A percentile compares a stretch with the other conserved stretches of the same genome.
phyloP scores from a whole-genome alignment of 1,284 basidiomycete species.

The Takashimella tepidaria region DNA sequence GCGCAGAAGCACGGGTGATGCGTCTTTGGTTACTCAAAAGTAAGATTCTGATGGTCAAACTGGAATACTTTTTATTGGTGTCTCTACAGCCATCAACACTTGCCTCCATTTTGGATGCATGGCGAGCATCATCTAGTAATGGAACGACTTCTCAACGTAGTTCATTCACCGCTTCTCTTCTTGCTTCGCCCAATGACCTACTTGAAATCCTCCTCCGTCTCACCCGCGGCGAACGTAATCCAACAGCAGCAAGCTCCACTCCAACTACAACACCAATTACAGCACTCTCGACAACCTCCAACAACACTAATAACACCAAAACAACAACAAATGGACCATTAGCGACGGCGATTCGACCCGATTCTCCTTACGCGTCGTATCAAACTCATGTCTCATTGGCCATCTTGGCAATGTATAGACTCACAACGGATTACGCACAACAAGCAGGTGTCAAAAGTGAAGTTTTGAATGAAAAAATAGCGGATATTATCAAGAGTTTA shows the following conservation, averaged over 20 bases:
- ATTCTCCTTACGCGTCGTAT: slow-evolving; percentile 72
- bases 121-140: slow-evolving; percentile 73
- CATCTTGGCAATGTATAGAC: slow-evolving; percentile 80
- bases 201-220: slow-evolving; percentile 85
- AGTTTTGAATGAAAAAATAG: slow-evolving; percentile 71
- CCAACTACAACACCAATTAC: no score
- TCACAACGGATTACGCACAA: slow-evolving; percentile 72
- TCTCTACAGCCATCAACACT: slow-evolving; percentile 74
- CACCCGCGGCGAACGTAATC: slow-evolving; percentile 78
- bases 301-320: not conserved
- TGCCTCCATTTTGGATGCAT: slow-evolving; percentile 76
- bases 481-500: slow-evolving; percentile 80
- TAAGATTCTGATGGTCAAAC: no score
- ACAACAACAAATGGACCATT: slow-evolving; percentile 30
- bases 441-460: slow-evolving; percentile 62
- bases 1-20: no score
- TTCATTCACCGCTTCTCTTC: slow-evolving; percentile 78
- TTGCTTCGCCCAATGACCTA: slow-evolving; percentile 71
- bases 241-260: slow-evolving; percentile 52
- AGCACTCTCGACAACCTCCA: not conserved
- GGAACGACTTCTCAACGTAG: slow-evolving; percentile 71
- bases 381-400: slow-evolving; percentile 91
- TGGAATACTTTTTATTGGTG: not conserved
- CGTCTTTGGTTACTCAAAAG: no score
- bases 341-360: slow-evolving; percentile 60